Evolutionary conservation across 1,284 basidiomycete species (phyloP).

Genomic region (Sporisorium exsertum): DNA sequence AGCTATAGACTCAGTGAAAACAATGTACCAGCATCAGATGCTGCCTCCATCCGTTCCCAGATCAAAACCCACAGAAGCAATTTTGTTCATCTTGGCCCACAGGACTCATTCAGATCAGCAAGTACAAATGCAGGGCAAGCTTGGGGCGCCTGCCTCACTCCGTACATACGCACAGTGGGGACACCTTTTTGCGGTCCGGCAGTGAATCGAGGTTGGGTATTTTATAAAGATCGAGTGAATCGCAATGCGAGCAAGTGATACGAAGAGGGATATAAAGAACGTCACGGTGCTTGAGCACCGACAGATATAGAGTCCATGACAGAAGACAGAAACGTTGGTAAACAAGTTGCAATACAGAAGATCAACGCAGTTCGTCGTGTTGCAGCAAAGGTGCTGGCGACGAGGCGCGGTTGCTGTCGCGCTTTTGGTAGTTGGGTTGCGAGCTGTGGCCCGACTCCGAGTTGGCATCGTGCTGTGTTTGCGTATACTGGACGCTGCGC

Average conservation of each 20-base stretch:
- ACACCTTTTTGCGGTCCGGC: neutral
- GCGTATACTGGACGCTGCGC: conserved; percentile 20
- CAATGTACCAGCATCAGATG: no score
- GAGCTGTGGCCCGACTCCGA: conserved; percentile 30
- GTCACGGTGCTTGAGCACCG: neutral
- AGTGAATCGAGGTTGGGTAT: conserved; percentile 3
- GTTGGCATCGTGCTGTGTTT: conserved; percentile 17
- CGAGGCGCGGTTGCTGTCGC: conserved; percentile 23
- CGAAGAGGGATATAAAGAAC: neutral
- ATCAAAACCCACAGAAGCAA: neutral
- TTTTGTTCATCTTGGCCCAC: neutral
- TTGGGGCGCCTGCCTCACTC: no score
- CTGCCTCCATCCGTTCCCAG: no score
- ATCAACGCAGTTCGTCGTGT: conserved; percentile 31
- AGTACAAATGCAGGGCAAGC: neutral
- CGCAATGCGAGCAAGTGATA: neutral
- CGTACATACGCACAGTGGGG: neutral
- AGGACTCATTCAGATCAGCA: neutral
- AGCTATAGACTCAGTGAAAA: no score
- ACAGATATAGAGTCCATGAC: conserved; percentile 4
- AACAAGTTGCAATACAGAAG: neutral
- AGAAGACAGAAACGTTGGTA: neutral
- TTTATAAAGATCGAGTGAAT: neutral
- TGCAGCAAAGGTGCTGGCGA: conserved; percentile 31
- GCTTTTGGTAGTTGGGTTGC: conserved; percentile 19